Percentiles rank a stretch among this genome's conserved stretches.
Evolutionary conservation across 495 filamentous ascomycete genomes (phyloP).

Genomic region (Endocarpon pusillum): DNA sequence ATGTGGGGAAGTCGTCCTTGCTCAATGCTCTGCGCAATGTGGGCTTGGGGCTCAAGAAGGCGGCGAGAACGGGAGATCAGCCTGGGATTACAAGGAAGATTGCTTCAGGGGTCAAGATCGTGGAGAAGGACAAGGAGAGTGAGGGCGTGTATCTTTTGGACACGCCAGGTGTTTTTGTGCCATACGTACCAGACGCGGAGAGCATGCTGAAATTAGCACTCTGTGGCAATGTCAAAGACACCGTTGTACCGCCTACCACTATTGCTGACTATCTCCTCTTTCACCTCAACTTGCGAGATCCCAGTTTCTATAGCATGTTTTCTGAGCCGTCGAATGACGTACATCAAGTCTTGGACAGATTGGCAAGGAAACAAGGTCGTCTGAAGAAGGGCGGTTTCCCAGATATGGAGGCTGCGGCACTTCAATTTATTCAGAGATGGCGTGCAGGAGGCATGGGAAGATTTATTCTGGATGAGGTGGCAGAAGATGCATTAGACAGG

Average conservation of each 20-base stretch:
- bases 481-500: constrained; percentile 25
- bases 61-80: constrained; percentile 62
- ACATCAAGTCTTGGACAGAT: constrained; percentile 41
- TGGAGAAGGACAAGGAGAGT: constrained; percentile 28
- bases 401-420: constrained; percentile 54
- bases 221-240: constrained; percentile 81
- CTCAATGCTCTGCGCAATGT: constrained; percentile 65
- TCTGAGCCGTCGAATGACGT: constrained; percentile 70
- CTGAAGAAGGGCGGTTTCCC: constrained; percentile 57
- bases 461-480: constrained; percentile 68
- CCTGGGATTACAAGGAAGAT: constrained; percentile 85
- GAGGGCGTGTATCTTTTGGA: constrained; percentile 51
- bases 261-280: constrained; percentile 83
- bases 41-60: constrained; percentile 58
- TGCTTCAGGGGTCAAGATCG: constrained; percentile 65
- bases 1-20: constrained; percentile 78
- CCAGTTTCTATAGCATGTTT: constrained; percentile 44
- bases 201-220: constrained; percentile 86
- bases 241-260: constrained; percentile 53
- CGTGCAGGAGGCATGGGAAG: constrained; percentile 55
- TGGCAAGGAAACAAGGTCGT: constrained; percentile 58
- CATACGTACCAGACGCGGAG: constrained; percentile 68
- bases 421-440: constrained; percentile 78
- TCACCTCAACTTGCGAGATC: constrained; percentile 49
- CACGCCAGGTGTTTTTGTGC: constrained; percentile 80